Base-by-base conservation (phyloP, 805 yeast species). In the Ogataea paraovalis region DNA sequence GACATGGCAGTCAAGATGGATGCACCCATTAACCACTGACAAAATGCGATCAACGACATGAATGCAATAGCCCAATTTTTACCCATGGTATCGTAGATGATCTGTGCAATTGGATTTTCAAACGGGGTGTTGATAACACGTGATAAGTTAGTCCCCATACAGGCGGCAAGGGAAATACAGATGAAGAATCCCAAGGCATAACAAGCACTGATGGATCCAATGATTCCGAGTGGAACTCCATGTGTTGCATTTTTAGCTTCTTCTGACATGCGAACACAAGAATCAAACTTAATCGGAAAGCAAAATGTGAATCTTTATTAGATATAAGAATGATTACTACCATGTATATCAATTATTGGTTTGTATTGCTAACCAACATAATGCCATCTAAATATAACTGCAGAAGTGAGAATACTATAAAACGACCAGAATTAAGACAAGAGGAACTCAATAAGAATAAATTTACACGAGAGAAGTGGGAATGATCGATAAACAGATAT, bases 221-320 rank as follows among this genome's bases (percentile, higher is more conserved):
- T 65, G 42, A 84, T 82, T 39, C 87, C 89, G 41, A 78, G 65
- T 4, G 90, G 88, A 4, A 82, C 83, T 12, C 85, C 79, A 43
- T 70, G 70, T 5, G 80, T 69, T 16, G 89, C 84, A 58, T 82
- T 77, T 45, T 71, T 69, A 21, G 85, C 85, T 62, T 84, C 89
- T 62, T 84, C 91, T 19, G 84, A 72, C 79, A 82, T 79, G 67
- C 84, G 89, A 44, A 84, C 80, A 56, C 84, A 79, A 7, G 86
- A 77, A 61, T 84, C 28, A 25, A 25, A 10, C 10, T 25, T 25
- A 25, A 25, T 25, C 28, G 9, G 6, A 25, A 25, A 10, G 28
- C 28, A 10, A 10, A 25, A 7, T 25, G 10, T 25, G 28, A 25
- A 25, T 25, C 10, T 10, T 6, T 25, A 25, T 7, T 25, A 25